A percentile compares a stretch with the other conserved stretches of the same genome.
phyloP scores from a whole-genome alignment of 495 filamentous ascomycete genomes.

The Endocarpon pusillum region DNA sequence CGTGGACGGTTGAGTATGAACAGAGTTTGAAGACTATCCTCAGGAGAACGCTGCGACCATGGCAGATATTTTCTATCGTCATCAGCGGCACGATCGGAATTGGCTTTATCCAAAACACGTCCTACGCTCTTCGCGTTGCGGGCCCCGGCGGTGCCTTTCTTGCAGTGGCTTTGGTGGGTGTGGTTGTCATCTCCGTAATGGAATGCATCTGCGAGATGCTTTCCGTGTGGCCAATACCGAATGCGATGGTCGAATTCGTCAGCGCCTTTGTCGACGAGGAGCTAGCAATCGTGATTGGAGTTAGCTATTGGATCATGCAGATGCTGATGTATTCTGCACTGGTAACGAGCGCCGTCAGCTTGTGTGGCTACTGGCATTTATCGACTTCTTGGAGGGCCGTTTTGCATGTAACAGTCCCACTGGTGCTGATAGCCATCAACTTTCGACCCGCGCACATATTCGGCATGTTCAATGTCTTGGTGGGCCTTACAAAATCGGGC shows the following conservation, averaged over 20 bases:
- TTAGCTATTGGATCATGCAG: constrained; percentile 29
- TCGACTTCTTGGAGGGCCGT: background rate
- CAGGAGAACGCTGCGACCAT: background rate
- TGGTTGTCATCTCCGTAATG: constrained; percentile 26
- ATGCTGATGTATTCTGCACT: constrained; percentile 13
- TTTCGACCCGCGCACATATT: background rate
- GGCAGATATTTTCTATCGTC: constrained; percentile 18
- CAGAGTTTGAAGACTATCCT: background rate
- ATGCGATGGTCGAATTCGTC: constrained; percentile 28
- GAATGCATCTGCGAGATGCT: constrained; percentile 32
- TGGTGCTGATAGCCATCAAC: background rate
- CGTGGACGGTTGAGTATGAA: no score
- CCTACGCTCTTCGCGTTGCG: constrained; percentile 21
- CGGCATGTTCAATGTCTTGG: background rate
- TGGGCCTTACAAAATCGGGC: background rate
- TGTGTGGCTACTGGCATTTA: constrained; percentile 7
- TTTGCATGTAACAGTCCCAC: background rate
- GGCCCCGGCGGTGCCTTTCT: constrained; percentile 27
- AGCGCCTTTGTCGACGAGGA: constrained; percentile 31
- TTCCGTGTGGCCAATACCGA: constrained; percentile 30
- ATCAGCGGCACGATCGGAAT: constrained; percentile 28
- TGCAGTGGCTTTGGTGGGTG: constrained; percentile 24
- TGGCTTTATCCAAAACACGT: constrained; percentile 31
- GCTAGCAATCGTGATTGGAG: constrained; percentile 27
- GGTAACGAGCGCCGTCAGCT: constrained; percentile 8